These are phyloP conservation scores for Medicago truncatula DNA, from an alignment of 306 rosid genomes.

Conservation along the genomic window DNA sequence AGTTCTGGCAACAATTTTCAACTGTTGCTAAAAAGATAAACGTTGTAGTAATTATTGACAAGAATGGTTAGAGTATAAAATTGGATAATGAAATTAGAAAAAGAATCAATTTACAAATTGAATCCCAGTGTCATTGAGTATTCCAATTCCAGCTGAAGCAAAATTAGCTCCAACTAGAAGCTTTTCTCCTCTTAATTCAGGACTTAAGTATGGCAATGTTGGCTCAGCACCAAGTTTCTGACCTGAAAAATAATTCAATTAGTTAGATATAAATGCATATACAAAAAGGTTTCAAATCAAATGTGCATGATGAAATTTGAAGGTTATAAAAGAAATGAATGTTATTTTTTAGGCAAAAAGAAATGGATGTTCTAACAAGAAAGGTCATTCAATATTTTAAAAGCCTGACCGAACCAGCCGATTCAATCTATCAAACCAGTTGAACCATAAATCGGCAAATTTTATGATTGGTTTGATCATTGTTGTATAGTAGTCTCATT, in stretches of 20 bases:
- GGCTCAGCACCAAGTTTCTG: slow-evolving; percentile 64
- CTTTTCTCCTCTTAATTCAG: slow-evolving; percentile 55
- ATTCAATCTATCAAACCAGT: background rate
- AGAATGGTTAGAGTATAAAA: background rate
- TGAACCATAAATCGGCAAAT: background rate
- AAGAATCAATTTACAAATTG: slow-evolving; percentile 59
- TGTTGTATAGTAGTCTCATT: no score
- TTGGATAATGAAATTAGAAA: background rate
- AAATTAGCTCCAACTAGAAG: slow-evolving; percentile 86
- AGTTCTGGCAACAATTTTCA: no score
- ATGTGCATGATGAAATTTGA: background rate
- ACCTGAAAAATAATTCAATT: slow-evolving; percentile 49
- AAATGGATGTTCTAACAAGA: background rate
- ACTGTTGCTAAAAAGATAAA: no score
- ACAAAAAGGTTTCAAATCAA: background rate
- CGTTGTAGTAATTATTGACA: background rate
- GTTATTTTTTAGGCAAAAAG: no score
- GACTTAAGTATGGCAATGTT: slow-evolving; percentile 72
- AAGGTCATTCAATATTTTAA: background rate
- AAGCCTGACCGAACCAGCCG: background rate
- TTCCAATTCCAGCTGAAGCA: slow-evolving; percentile 92
- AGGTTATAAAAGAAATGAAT: no score
- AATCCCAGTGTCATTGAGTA: slow-evolving; percentile 90
- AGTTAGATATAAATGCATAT: slow-evolving; percentile 6
- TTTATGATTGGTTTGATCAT: background rate